phyloP scores from a whole-genome alignment of 768 basidiomycete genomes.

The Lentinula edodes region DNA sequence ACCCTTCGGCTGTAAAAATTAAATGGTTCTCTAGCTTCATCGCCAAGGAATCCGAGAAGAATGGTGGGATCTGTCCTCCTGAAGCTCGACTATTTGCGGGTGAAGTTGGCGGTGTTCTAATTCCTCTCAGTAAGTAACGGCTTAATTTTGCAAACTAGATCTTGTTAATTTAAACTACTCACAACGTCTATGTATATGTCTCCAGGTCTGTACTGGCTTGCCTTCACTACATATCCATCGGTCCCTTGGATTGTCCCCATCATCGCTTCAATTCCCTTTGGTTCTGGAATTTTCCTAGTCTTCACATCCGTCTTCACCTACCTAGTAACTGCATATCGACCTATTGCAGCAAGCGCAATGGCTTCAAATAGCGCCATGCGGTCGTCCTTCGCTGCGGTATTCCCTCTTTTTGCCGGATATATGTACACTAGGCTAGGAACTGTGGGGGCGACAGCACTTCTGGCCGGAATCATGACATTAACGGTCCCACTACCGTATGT shows the following conservation, averaged over 20 bases:
- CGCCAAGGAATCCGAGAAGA: slow-evolving; percentile 27
- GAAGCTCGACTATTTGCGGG: slow-evolving; percentile 64
- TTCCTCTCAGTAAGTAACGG: slow-evolving; percentile 44
- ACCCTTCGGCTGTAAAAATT: slow-evolving; percentile 29
- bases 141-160: slow-evolving; percentile 43
- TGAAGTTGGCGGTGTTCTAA: slow-evolving; percentile 59
- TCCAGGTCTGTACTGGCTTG: slow-evolving; percentile 58
- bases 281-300: slow-evolving; percentile 55
- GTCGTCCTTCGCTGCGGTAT: slow-evolving; percentile 54
- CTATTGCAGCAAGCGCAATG: slow-evolving; percentile 64
- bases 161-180: no score
- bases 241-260: slow-evolving; percentile 67
- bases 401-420: slow-evolving; percentile 49
- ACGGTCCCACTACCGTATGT: slow-evolving; percentile 3
- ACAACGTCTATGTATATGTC: slow-evolving; percentile 17
- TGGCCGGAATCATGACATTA: slow-evolving; percentile 18
- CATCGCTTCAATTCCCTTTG: slow-evolving; percentile 61
- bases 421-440: slow-evolving; percentile 55
- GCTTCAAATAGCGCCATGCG: slow-evolving; percentile 61
- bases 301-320: slow-evolving; percentile 72
- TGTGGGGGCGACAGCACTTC: slow-evolving; percentile 57
- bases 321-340: slow-evolving; percentile 61
- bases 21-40: slow-evolving; percentile 33
- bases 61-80: slow-evolving; percentile 48
- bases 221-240: slow-evolving; percentile 42